Evolutionary conservation across 352 stramenopile genomes (phyloP).

Genomic region (Phytopythium ostracodes): DNA sequence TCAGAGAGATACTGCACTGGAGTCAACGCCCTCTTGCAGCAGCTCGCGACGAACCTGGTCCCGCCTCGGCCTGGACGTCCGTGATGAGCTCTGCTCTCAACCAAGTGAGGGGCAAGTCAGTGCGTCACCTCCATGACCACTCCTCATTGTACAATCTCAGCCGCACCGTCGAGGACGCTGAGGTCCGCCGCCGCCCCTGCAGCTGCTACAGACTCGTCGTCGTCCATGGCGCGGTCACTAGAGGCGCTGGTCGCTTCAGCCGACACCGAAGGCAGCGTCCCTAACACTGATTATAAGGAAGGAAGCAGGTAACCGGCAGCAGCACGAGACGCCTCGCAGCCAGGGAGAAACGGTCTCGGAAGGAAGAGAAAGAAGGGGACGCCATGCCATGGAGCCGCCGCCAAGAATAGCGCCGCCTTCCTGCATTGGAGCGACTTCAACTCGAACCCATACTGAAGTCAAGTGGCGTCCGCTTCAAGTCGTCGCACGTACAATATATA

Average conservation of each 20-base stretch:
- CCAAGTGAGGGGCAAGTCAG: not conserved
- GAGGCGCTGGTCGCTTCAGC: not conserved
- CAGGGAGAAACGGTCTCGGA: not conserved
- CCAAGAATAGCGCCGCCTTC: not conserved
- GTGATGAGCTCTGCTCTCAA: conserved; percentile 17
- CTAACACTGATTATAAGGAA: too few relatives aligned
- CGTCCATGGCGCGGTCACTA: not conserved
- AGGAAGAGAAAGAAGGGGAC: not conserved
- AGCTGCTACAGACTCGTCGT: conserved; percentile 5
- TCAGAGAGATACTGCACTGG: not conserved
- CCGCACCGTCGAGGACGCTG: conserved; percentile 29
- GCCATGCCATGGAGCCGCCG: not conserved
- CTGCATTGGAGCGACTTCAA: not conserved
- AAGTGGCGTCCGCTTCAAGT: not conserved
- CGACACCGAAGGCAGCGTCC: too few relatives aligned
- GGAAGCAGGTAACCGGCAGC: too few relatives aligned
- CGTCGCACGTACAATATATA: not conserved
- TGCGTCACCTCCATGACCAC: not conserved
- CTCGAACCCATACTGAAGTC: not conserved
- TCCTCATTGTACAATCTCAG: not conserved
- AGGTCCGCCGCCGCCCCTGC: conserved; percentile 13
- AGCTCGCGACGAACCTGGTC: not conserved
- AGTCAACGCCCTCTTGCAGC: too few relatives aligned
- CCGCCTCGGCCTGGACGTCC: conserved; percentile 17
- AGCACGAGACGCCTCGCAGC: not conserved